Evolutionary conservation across 2,329 filamentous ascomycete species (phyloP), one percentile per base, ranked within the genome.

Genomic region (Pseudogymnoascus sp.): DNA sequence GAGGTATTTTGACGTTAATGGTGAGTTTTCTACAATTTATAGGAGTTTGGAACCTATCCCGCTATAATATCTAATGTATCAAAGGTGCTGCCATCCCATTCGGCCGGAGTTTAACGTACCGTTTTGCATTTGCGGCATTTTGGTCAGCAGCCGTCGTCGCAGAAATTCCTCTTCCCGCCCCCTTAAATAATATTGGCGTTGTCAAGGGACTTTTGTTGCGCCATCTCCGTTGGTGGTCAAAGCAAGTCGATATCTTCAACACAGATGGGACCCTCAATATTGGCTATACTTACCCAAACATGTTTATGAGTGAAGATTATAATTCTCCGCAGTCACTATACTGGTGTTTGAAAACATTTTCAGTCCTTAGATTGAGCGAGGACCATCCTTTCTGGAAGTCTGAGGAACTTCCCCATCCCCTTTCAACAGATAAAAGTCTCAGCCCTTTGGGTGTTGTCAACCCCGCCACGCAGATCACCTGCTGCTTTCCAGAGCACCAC

Each of bases 271-370:
- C 78, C 0, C 43, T 82, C 15, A 81, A 75, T 2, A 79, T 82
- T 36, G 80, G 74, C 9, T 78, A 74, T 58, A 66, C 25, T 4
- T 66, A 65, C 43, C 64, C 64, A 8, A 82, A 82, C 64, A 81
- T 81, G 76, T 82, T 77, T 65, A 75, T 83, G 74, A 72, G 73
- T 36, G 81, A 83, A 66, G 78, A 82, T 64, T 83, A 83, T 68
- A 83, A 83, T 66, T 83, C 80, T 1, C 79, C 80, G 0, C 80
- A 83, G 62, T 82, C 80, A 0, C 72, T 75, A 0, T 83, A 82
- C 65, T 83, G 80, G 81, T 76, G 75, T 6, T 68, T 82, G 20
- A 83, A 83, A 61, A 75, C 76, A 0, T 74, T 83, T 2, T 69
- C 81, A 0, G 74, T 73, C 0, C 67, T 80, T 0, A 72, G 70